Evolutionary conservation across 2,329 filamentous ascomycete species (phyloP), one percentile per base, ranked within the genome.

Genomic region (Coleophoma cylindrospora): DNA sequence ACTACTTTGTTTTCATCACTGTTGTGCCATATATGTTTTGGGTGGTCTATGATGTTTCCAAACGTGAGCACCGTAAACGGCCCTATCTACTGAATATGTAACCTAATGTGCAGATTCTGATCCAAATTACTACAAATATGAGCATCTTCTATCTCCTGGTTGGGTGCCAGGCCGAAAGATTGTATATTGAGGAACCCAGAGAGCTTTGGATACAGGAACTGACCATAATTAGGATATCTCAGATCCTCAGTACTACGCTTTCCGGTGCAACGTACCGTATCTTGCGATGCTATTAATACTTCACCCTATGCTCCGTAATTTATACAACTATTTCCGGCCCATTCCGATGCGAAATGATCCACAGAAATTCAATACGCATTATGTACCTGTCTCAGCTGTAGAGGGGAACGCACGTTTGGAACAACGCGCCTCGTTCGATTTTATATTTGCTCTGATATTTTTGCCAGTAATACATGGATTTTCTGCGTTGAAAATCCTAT

Each of bases 91-190:
- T 13, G 27, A 34, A 34, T 43, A 45, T 55, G 63, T 46, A 61
- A 47, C 44, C 38, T 27, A 12, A 4, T 40, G 14, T 43, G 49
- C 64, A 95, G 91, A 86, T 53, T 84, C 83, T 36, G 87, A 96
- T 65, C 88, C 89, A 5, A 84, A 87, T 58, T 99, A 94, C 65
- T 66, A 76, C 52, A 87, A 85, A 58, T 96, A 85, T 64, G 77
- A 86, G 54, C 73, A 74, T 52, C 73, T 85, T 38, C 79, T 99
- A n/a, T 84, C 83, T 2, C 77, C 83, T 9, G 94, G 94, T 59
- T 99, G 94, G 94, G 88, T 99, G 51, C 87, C 87, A 8, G 92
- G 92, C 22, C 87, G 92, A 51, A 89, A 89, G 77, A 89, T 97
- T 54, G 87, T 90, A 75, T 61, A 36, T 17, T 49, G 81, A 33